Conservation (phyloP, 2,329 filamentous ascomycete species). For the Immersiporthe knoxdaviesiana region DNA sequence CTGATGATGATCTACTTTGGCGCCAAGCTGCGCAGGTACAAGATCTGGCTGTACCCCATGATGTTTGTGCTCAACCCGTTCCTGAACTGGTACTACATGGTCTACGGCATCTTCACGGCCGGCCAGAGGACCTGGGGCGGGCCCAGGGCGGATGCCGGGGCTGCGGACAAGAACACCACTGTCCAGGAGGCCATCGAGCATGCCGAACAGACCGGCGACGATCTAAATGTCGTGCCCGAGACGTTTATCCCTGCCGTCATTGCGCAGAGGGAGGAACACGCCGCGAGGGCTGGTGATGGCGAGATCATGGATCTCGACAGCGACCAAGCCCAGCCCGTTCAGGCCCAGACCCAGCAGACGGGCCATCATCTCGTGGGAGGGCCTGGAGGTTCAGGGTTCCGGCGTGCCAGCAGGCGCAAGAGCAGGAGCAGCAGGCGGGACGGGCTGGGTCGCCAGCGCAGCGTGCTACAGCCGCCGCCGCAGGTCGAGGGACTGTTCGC, state of each 20-base stretch:
- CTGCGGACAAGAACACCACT: slow-evolving; percentile 75
- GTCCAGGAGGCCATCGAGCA: slow-evolving; percentile 83
- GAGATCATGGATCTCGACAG: neutral
- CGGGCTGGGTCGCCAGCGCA: slow-evolving; percentile 53
- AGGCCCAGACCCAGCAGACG: neutral
- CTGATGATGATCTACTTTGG: slow-evolving; percentile 96
- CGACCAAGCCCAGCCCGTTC: neutral
- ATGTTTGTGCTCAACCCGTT: slow-evolving; percentile 97
- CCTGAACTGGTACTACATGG: slow-evolving; percentile 98
- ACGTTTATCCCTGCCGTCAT: slow-evolving; percentile 71
- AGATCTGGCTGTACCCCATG: slow-evolving; percentile 91
- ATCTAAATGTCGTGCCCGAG: slow-evolving; percentile 86
- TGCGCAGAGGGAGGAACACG: slow-evolving; percentile 45
- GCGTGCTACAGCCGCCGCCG: slow-evolving; percentile 71
- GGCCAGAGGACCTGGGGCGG: slow-evolving; percentile 96
- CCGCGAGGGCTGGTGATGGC: slow-evolving; percentile 30
- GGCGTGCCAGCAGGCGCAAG: slow-evolving; percentile 19
- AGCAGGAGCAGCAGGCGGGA: slow-evolving; percentile 36
- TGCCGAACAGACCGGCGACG: slow-evolving; percentile 78
- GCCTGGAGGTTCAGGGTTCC: neutral
- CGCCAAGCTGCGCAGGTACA: slow-evolving; percentile 81
- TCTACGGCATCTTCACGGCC: slow-evolving; percentile 93
- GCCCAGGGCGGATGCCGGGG: slow-evolving; percentile 84
- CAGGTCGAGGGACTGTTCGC: slow-evolving; percentile 79
- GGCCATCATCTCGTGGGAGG: slow-evolving; percentile 28